Percentiles rank a stretch among this genome's conserved stretches.
Conservation (phyloP, 371 early-diverging fungal species). For the Mucor mucedo region DNA sequence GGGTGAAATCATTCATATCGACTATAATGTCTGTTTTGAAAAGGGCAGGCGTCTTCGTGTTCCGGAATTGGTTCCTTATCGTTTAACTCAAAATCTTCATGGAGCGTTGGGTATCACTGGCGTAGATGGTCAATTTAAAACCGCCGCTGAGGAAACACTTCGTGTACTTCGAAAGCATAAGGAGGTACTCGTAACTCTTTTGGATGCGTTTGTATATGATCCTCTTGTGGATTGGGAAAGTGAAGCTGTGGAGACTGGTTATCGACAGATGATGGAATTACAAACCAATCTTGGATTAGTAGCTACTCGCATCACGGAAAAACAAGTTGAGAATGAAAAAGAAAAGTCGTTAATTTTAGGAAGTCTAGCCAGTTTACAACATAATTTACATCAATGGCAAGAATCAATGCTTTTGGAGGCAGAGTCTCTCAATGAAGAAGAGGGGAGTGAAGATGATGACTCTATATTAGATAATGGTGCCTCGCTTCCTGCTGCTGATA, state of each 20-base stretch:
- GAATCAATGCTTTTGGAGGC: constrained; percentile 26
- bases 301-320: constrained; percentile 44
- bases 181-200: constrained; percentile 81
- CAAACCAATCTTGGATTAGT: constrained; percentile 44
- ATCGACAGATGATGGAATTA: constrained; percentile 46
- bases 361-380: constrained; percentile 15
- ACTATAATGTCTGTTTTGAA: constrained; percentile 98
- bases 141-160: constrained; percentile 74
- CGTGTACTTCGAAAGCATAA: constrained; percentile 79
- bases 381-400: constrained; percentile 32
- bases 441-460: constrained; percentile 18
- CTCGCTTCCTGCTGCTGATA: background rate
- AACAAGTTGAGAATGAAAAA: constrained; percentile 33
- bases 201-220: constrained; percentile 95
- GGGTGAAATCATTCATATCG: constrained; percentile 97
- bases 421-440: constrained; percentile 23
- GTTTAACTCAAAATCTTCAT: constrained; percentile 89
- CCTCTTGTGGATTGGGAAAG: constrained; percentile 78
- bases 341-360: constrained; percentile 18
- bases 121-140: constrained; percentile 81
- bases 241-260: constrained; percentile 44
- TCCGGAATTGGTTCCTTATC: constrained; percentile 96
- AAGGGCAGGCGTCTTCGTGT: constrained; percentile 87
- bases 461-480: background rate
- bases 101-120: constrained; percentile 82